Evolutionary conservation across 495 filamentous ascomycete genomes (phyloP), one percentile per base, ranked within the genome.

Genomic region (Acidiella bohemica): DNA sequence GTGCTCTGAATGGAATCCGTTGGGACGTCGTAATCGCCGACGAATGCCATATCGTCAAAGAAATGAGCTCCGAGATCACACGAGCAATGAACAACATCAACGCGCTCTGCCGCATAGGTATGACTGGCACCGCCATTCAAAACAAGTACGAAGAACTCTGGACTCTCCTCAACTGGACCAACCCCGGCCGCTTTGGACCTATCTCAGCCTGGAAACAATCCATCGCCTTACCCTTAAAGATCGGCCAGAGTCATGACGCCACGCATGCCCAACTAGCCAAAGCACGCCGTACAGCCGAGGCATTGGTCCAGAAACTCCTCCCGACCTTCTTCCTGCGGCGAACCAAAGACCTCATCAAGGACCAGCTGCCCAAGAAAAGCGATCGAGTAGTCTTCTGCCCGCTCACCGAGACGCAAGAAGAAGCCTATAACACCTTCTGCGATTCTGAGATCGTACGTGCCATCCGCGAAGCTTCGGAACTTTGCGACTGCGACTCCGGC

Each of bases 1-100:
- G 75, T 29, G 59, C 75, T 3, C 70, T 97, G 50, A 96, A 97
- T 48, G 72, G 78, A 57, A 65, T 96, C 2, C 72, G 79, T 40
- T 97, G 90, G 90, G 90, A 97, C 54, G 90, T 84, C 55, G 81
- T 94, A n/a, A 76, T 97, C 44, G 92, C 90, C 2, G 90, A 97
- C 47, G 90, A 97, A 55, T 95, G 90, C 45, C 90, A 97, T 56
- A 64, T 67, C n/a, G 74, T 96, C 46, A 97, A 96, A 58, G 85
- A 85, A 46, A 64, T 72, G 30, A 67, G 57, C 20, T 80, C 87
- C 0, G 81, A 77, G 33, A 79, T 80, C 5, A 93, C 92, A 0
- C 70, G 80, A 48, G 73, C 84, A 1, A 90, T 97, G 84, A 86
- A 92, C 47, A 70, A 84, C 39, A 67, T 96, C 49, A 97, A 97